A percentile compares a stretch with the other conserved stretches of the same genome.
Evolutionary conservation across 2,329 filamentous ascomycete genomes (phyloP).

Genomic region (Emergomyces orientalis): DNA sequence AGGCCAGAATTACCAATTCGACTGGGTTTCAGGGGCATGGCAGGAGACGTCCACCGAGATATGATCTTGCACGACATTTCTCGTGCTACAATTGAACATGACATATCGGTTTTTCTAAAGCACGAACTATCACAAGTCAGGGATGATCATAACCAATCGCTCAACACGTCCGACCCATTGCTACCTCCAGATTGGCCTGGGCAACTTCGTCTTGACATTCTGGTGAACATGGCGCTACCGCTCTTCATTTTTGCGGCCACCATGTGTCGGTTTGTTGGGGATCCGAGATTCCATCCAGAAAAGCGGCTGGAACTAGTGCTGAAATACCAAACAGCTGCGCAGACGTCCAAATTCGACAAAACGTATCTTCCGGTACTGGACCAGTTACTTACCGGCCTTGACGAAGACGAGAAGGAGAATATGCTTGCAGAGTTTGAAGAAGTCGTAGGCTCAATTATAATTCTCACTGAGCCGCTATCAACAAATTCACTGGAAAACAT

Average conservation of each 20-base stretch:
- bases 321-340: conserved; percentile 9
- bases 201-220: conserved; percentile 14
- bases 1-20: conserved; percentile 22
- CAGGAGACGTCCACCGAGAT: conserved; percentile 15
- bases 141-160: not conserved
- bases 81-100: conserved; percentile 16
- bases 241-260: conserved; percentile 25
- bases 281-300: conserved; percentile 13
- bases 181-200: conserved; percentile 19
- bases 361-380: conserved; percentile 23
- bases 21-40: conserved; percentile 18
- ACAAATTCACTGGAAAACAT: conserved; percentile 14
- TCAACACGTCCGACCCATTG: not conserved
- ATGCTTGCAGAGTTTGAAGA: conserved; percentile 16
- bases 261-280: conserved; percentile 21
- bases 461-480: conserved; percentile 19
- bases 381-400: conserved; percentile 14
- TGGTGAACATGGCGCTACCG: conserved; percentile 24
- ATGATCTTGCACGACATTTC: conserved; percentile 21
- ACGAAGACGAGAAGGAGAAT: conserved; percentile 10
- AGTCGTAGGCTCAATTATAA: conserved; percentile 20
- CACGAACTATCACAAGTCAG: conserved; percentile 16
- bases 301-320: conserved; percentile 14
- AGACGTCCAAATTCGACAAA: conserved; percentile 19
- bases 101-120: conserved; percentile 19